phyloP scores from a whole-genome alignment of 176 grass and related monocot genomes.

The Carex cristatella region DNA sequence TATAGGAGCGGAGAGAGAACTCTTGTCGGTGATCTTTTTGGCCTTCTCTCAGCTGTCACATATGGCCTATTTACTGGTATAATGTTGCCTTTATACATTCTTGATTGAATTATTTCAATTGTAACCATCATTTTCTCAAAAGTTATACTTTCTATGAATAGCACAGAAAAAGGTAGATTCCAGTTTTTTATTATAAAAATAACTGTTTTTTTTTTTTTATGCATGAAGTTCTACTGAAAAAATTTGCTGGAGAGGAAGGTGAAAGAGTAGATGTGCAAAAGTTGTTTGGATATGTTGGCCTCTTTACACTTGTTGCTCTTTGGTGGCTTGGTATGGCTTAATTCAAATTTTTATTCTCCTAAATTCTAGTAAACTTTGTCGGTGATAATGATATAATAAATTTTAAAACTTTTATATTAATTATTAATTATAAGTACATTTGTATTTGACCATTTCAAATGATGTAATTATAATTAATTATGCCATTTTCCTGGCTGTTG shows the following conservation, averaged over 20 bases:
- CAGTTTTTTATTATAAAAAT: neutral
- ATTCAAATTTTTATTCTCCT: neutral
- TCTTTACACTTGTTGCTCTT: slow-evolving; percentile 73
- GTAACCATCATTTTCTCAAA: neutral
- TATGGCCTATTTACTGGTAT: slow-evolving; percentile 91
- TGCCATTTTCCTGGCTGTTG: too few relatives aligned
- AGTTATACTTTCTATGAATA: neutral
- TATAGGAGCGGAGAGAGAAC: slow-evolving; percentile 64
- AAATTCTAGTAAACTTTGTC: neutral
- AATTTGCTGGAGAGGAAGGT: slow-evolving; percentile 89
- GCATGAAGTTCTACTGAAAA: slow-evolving; percentile 86
- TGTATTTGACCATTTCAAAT: too few relatives aligned
- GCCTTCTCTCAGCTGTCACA: slow-evolving; percentile 75
- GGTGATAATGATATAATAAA: too few relatives aligned
- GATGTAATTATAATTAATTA: too few relatives aligned
- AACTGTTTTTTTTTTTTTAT: slow-evolving; percentile 11
- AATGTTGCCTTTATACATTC: neutral
- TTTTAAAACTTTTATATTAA: too few relatives aligned
- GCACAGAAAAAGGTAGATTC: neutral
- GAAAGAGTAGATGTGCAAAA: slow-evolving; percentile 91
- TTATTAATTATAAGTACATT: too few relatives aligned
- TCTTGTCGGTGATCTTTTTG: slow-evolving; percentile 86
- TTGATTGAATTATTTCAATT: neutral
- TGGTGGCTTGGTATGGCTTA: slow-evolving; percentile 84
- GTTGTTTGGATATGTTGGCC: slow-evolving; percentile 84